phyloP scores from a whole-genome alignment of 1,284 basidiomycete species.

The Ganoderma lucidum region DNA sequence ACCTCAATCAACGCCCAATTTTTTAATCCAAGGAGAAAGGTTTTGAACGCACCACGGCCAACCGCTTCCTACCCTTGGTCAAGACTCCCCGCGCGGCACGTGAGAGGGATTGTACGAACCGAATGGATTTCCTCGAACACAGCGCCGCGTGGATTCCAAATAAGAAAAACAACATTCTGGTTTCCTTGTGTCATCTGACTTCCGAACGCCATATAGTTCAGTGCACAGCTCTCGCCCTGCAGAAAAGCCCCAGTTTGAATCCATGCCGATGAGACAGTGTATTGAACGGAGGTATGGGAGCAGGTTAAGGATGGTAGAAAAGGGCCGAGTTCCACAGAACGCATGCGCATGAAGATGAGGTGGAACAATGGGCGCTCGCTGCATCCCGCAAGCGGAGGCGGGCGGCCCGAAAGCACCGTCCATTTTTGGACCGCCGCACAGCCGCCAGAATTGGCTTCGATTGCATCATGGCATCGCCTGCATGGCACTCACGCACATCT shows the following conservation, averaged over 20 bases:
- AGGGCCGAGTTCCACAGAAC: not conserved
- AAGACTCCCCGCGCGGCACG: too few relatives aligned
- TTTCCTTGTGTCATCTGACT: not conserved
- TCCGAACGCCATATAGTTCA: not conserved
- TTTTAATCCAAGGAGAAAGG: not conserved
- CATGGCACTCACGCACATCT: not conserved
- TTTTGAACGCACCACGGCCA: not conserved
- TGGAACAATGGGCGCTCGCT: not conserved
- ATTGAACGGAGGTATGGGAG: too few relatives aligned
- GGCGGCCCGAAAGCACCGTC: not conserved
- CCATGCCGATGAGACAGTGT: too few relatives aligned
- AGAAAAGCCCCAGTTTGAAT: not conserved
- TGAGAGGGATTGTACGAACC: too few relatives aligned
- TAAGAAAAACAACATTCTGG: not conserved
- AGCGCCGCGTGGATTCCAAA: not conserved
- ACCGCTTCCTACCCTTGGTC: too few relatives aligned
- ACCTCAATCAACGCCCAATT: not conserved
- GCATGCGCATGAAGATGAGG: not conserved
- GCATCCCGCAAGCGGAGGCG: not conserved
- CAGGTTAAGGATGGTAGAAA: not conserved
- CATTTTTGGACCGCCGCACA: not conserved
- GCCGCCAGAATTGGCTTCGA: not conserved
- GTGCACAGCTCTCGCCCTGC: not conserved
- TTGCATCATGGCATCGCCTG: slow-evolving; percentile 1
- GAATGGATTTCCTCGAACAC: too few relatives aligned